These are phyloP conservation scores for Rubia balearica DNA, from an alignment of 305 asterid species.

Conservation along the genomic window DNA sequence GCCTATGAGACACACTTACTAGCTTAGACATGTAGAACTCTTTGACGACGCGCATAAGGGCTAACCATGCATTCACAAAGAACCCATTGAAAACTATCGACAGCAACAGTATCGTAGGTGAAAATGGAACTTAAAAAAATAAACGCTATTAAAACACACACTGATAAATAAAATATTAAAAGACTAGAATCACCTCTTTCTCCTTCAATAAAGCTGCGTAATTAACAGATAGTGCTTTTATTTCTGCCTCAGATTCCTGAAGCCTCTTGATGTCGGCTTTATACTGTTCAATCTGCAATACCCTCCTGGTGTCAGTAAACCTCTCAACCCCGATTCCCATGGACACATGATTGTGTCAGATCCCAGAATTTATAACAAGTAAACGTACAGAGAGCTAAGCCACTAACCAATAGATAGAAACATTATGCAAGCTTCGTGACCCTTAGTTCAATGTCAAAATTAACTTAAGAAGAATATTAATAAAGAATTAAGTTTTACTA, in stretches of 20 bases:
- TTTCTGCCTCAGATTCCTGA: constrained; percentile 91
- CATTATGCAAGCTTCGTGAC: not conserved
- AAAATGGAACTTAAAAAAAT: not conserved
- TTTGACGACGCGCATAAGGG: not conserved
- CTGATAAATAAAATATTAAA: constrained; percentile 6
- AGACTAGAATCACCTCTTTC: constrained; percentile 58
- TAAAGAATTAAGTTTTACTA: not conserved
- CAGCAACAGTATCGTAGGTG: not conserved
- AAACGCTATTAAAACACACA: not conserved
- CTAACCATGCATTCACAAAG: not conserved
- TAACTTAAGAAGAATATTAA: not conserved
- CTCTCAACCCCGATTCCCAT: not conserved
- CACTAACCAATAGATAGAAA: not conserved
- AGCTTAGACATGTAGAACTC: not conserved
- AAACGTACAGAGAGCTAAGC: not conserved
- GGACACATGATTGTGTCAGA: not conserved
- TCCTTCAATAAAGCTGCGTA: constrained; percentile 90
- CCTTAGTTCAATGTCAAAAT: not conserved
- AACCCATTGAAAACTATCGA: not conserved
- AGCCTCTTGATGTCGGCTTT: constrained; percentile 73
- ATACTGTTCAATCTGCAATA: constrained; percentile 55
- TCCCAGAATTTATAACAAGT: not conserved
- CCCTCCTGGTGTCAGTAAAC: not conserved
- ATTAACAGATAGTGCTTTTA: constrained; percentile 85
- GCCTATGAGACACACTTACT: too few species aligned